These are phyloP conservation scores for Kwoniella sp. DNA, from an alignment of 768 basidiomycete genomes.

Conservation along the genomic window DNA sequence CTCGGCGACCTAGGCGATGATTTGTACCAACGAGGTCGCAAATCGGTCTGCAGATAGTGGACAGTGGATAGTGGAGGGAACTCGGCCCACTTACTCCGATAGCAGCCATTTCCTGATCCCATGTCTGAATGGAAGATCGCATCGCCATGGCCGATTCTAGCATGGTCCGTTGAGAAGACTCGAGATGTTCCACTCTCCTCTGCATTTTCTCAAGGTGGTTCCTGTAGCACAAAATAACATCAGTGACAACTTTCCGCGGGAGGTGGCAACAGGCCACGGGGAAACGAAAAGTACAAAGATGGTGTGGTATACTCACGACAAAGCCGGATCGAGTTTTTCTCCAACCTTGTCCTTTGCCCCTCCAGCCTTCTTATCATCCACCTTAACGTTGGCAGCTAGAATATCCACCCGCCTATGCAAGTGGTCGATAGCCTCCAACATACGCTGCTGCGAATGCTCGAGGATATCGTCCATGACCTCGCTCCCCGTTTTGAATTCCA, in stretches of 20 bases:
- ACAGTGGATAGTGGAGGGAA: neutral
- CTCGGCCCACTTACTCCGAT: slow-evolving; percentile 22
- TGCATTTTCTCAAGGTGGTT: slow-evolving; percentile 22
- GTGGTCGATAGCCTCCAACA: slow-evolving; percentile 50
- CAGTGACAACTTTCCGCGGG: too few relatives aligned
- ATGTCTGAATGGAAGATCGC: slow-evolving; percentile 28
- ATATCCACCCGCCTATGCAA: slow-evolving; percentile 26
- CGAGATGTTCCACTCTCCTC: slow-evolving; percentile 30
- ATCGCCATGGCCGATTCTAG: slow-evolving; percentile 31
- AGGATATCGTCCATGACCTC: slow-evolving; percentile 52
- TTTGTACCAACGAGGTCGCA: too few relatives aligned
- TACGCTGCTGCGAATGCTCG: slow-evolving; percentile 47
- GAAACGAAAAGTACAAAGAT: too few relatives aligned
- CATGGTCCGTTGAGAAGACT: slow-evolving; percentile 29
- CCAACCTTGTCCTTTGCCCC: neutral
- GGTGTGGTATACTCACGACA: slow-evolving; percentile 12
- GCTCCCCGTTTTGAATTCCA: slow-evolving; percentile 39
- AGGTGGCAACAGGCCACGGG: too few relatives aligned
- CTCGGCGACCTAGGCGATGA: too few relatives aligned
- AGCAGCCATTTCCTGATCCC: slow-evolving; percentile 35
- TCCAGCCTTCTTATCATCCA: neutral
- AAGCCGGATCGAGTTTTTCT: slow-evolving; percentile 13
- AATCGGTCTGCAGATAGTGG: neutral
- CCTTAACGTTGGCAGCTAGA: slow-evolving; percentile 22
- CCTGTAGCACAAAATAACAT: neutral